phyloP scores from a whole-genome alignment of 192 early-diverging fungal species.

The Gamsiella multidivaricata region DNA sequence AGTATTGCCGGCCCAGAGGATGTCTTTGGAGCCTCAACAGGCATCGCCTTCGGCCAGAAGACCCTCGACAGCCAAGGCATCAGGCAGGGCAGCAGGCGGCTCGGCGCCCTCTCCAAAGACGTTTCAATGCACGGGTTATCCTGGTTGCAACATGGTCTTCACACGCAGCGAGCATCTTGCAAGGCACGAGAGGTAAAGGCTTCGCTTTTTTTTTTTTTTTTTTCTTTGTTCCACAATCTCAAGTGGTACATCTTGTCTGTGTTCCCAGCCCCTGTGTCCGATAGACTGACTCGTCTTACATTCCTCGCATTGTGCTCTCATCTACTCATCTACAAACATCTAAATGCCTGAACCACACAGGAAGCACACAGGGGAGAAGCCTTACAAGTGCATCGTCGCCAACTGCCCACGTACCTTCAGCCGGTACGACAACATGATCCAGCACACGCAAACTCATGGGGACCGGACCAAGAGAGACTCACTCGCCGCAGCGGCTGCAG shows the following conservation, averaged over 20 bases:
- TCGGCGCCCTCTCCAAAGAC: conserved; percentile 41
- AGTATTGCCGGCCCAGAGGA: not conserved
- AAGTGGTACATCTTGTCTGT: not conserved
- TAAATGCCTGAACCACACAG: not conserved
- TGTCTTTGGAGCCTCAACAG: conserved; percentile 12
- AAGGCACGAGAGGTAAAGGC: conserved; percentile 45
- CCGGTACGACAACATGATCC: conserved; percentile 81
- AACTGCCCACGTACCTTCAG: conserved; percentile 70
- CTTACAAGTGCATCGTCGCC: conserved; percentile 69
- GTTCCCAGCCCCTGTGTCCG: too few species aligned
- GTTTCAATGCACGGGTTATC: conserved; percentile 53
- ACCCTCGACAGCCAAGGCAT: conserved; percentile 9
- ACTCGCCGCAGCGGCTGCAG: conserved; percentile 8
- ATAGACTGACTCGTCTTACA: too few species aligned
- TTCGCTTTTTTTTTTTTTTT: not conserved
- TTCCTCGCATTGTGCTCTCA: not conserved
- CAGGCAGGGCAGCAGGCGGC: conserved; percentile 15
- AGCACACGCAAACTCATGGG: conserved; percentile 72
- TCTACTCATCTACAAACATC: not conserved
- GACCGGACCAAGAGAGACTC: conserved; percentile 49
- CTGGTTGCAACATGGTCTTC: conserved; percentile 53
- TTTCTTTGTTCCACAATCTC: not conserved
- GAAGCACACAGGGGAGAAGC: conserved; percentile 63
- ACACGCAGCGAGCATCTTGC: conserved; percentile 53
- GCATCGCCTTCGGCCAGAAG: conserved; percentile 14